These are phyloP conservation scores for Licmophora abbreviata DNA, from an alignment of 108 stramenopile genomes.

Conservation along the genomic window DNA sequence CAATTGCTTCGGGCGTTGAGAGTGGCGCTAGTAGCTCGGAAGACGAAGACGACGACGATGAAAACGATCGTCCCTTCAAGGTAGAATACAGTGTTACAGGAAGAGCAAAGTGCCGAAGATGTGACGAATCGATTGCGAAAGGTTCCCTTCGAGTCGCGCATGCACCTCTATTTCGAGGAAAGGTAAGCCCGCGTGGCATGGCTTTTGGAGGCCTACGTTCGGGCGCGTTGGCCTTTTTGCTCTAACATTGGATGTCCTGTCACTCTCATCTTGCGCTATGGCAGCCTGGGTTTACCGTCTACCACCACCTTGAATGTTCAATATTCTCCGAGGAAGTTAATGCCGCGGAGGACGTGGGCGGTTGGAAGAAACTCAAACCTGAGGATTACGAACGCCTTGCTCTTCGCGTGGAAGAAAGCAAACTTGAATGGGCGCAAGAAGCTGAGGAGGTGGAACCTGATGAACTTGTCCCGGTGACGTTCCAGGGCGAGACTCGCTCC, in stretches of 20 bases:
- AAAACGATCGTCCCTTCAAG: constrained; percentile 40
- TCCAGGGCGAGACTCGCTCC: constrained; percentile 61
- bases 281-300: constrained; percentile 68
- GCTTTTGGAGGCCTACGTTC: no score
- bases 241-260: no score
- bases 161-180: constrained; percentile 80
- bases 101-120: constrained; percentile 71
- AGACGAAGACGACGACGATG: constrained; percentile 31
- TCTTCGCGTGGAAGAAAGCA: constrained; percentile 42
- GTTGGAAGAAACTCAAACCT: constrained; percentile 33
- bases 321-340: constrained; percentile 52
- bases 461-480: constrained; percentile 79
- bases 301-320: constrained; percentile 62
- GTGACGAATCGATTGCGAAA: constrained; percentile 62
- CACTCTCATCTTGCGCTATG: not conserved
- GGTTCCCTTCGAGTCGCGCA: constrained; percentile 58
- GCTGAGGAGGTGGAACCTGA: constrained; percentile 74
- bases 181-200: constrained; percentile 14
- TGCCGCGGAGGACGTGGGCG: constrained; percentile 40
- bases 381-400: constrained; percentile 39
- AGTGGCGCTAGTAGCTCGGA: constrained; percentile 1
- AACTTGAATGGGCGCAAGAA: constrained; percentile 54
- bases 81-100: constrained; percentile 63
- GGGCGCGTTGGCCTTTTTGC: no score
- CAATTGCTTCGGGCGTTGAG: no score